Percentiles rank a stretch among this genome's conserved stretches.
phyloP scores from a whole-genome alignment of 345 rosid genomes.

The Zanthoxylum bungeanum region DNA sequence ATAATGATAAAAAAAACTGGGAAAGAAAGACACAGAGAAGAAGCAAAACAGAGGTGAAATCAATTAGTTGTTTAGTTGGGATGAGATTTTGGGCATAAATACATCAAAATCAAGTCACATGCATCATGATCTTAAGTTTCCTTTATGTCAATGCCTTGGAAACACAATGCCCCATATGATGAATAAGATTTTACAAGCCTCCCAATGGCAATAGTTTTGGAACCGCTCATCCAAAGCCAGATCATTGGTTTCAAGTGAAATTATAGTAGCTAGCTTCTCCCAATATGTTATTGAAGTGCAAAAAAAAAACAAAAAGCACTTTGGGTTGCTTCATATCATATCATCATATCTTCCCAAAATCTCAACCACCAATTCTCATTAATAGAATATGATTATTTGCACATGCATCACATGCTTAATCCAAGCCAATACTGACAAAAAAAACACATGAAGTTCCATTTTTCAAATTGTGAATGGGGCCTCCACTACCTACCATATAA shows the following conservation, averaged over 20 bases:
- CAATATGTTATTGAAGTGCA: background rate
- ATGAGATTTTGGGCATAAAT: background rate
- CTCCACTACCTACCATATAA: too few species aligned
- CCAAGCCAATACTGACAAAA: too few species aligned
- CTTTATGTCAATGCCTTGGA: conserved; percentile 26
- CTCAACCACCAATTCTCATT: conserved; percentile 18
- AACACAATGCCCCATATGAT: conserved; percentile 20
- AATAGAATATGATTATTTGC: too few species aligned
- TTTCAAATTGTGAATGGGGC: too few species aligned
- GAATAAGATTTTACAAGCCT: background rate
- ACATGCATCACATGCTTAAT: too few species aligned
- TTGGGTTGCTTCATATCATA: background rate
- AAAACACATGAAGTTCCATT: too few species aligned
- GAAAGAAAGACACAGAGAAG: conserved; percentile 20
- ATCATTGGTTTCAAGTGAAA: conserved; percentile 6
- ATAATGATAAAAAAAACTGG: background rate
- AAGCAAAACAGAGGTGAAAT: conserved; percentile 33
- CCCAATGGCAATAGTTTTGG: background rate
- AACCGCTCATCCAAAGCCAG: too few species aligned
- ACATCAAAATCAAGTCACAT: too few species aligned
- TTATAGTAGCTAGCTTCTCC: background rate
- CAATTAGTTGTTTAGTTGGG: conserved; percentile 11
- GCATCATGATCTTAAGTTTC: background rate
- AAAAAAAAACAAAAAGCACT: background rate
- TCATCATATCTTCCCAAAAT: background rate